Conservation (phyloP, 768 basidiomycete species). For the Gymnopilus dilepis region DNA sequence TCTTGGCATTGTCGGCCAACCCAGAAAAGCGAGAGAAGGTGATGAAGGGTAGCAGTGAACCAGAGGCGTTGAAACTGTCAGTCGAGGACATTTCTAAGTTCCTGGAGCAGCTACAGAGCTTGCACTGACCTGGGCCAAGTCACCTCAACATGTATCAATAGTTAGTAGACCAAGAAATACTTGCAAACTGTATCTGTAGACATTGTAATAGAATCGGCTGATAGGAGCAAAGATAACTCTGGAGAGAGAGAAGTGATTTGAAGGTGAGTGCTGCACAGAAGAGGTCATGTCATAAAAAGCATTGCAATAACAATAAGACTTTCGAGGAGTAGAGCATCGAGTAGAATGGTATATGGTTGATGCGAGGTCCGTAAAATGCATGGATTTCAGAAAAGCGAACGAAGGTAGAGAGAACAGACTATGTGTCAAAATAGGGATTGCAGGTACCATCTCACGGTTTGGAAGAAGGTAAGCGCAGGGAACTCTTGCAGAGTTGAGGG, state of each 20-base stretch:
- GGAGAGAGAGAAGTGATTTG: neutral
- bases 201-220: neutral
- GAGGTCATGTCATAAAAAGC: neutral
- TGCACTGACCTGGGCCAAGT: constrained; percentile 49
- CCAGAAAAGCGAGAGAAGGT: constrained; percentile 54
- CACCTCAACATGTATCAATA: neutral
- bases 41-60: constrained; percentile 59
- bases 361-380: constrained; percentile 1
- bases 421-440: constrained; percentile 28
- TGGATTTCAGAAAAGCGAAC: constrained; percentile 5
- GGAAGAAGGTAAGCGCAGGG: constrained; percentile 42
- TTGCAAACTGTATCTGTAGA: constrained; percentile 11
- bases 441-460: constrained; percentile 47
- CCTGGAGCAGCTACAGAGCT: constrained; percentile 56
- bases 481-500: constrained; percentile 35
- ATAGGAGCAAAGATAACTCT: neutral
- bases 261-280: neutral
- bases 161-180: neutral
- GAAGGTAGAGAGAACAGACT: constrained; percentile 8
- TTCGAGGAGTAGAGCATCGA: constrained; percentile 1
- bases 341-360: constrained; percentile 2
- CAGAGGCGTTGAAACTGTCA: constrained; percentile 58
- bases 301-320: constrained; percentile 3
- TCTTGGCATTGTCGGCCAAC: constrained; percentile 50
- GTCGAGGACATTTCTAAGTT: constrained; percentile 47